Base-by-base conservation (phyloP, 148 eudicot species). In the Agrostemma githago region DNA sequence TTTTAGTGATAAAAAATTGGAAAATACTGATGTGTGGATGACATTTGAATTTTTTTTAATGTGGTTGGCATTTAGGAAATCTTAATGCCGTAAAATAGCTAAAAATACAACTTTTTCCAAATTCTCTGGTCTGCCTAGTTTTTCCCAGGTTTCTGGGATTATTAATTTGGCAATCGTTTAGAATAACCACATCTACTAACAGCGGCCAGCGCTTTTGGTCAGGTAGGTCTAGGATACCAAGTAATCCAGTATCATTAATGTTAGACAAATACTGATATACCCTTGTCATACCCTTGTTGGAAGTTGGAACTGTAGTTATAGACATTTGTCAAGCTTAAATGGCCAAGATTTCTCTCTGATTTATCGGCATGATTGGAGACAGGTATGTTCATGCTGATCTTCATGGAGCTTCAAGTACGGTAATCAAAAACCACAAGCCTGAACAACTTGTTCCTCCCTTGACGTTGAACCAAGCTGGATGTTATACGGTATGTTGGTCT, bases 321-420 rank as follows among this genome's bases (percentile, higher is more conserved):
- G 9, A 60, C 5, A 17, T 7, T 60, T 60, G 12, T 65, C 42
- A 63, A 38, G 68, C 68, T 6, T 11, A 8, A 4, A 2, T 51
- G 40, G 21, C 44, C 74, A 59, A 44, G 38, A 16, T 26, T 57
- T 37, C 46, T 44, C 48, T 59, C 41, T 53, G 63, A 76, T 54
- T 17, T 0, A 70, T 63, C 57, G 16, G 8, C 64, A 60, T 63
- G 69, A 34, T 74, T 76, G 68, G 79, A 61, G 75, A 79, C 78
- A 95, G 97, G 87, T 95, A 95, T 82, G 86, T 95, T 65, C 98
- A 95, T 85, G 98, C 98, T n/a, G 98, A 95, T 16, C 88, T 95
- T 68, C 97, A 95, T 82, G 98, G 98, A 75, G 98, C 98, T 79
- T 95, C 98, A 62, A 95, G 96, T 85, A 95, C 97, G 57, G 85